Evolutionary conservation across 108 stramenopile genomes (phyloP).

Genomic region (Cyclotella sp.): DNA sequence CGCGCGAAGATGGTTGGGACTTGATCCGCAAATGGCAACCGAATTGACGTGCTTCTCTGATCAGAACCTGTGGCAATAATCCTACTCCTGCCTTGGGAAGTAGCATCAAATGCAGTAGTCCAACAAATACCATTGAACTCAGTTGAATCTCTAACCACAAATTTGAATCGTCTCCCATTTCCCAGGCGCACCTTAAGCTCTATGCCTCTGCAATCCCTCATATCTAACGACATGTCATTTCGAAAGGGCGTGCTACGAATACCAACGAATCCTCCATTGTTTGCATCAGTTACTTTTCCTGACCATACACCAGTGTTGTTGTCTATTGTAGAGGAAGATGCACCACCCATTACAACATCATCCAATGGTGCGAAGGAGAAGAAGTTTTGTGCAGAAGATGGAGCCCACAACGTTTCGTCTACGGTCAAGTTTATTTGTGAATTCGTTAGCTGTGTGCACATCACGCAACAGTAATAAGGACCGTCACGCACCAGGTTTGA

Average conservation of each 20-base stretch:
- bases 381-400: conserved; percentile 39
- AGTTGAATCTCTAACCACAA: conserved; percentile 73
- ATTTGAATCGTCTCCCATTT: conserved; percentile 64
- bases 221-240: conserved; percentile 52
- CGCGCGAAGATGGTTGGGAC: conserved; percentile 77
- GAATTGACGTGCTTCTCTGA: conserved; percentile 15
- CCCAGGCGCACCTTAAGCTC: conserved; percentile 48
- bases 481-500: conserved; percentile 21
- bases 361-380: conserved; percentile 76
- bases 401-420: conserved; percentile 67
- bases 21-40: conserved; percentile 68
- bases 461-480: not conserved
- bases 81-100: not conserved
- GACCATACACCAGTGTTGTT: conserved; percentile 73
- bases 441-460: not conserved
- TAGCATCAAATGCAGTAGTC: conserved; percentile 66
- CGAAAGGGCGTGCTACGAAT: conserved; percentile 75
- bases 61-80: not conserved
- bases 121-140: conserved; percentile 88
- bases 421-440: conserved; percentile 15
- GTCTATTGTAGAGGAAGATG: conserved; percentile 69
- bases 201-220: conserved; percentile 70
- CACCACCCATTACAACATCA: conserved; percentile 90
- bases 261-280: conserved; percentile 87
- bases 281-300: conserved; percentile 79